These are phyloP conservation scores for Phalaenopsis hybrid DNA, from an alignment of 116 monocot species.

Conservation along the genomic window DNA sequence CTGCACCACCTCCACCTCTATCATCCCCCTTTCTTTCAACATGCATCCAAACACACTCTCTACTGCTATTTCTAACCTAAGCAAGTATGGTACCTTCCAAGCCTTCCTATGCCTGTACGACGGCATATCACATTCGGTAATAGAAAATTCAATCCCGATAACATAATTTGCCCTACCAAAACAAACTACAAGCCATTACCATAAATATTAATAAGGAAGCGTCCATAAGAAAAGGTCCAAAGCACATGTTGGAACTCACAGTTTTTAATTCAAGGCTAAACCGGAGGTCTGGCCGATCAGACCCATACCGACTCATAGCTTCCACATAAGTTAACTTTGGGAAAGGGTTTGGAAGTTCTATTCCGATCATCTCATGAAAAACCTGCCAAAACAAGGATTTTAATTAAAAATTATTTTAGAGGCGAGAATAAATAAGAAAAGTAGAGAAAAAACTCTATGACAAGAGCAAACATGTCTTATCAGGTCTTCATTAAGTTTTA, in stretches of 20 bases:
- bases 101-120: background rate
- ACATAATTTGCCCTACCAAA: background rate
- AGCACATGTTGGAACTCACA: constrained; percentile 34
- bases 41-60: background rate
- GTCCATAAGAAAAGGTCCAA: background rate
- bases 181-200: background rate
- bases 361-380: constrained; percentile 63
- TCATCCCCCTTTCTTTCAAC: background rate
- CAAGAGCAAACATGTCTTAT: constrained; percentile 74
- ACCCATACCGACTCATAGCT: constrained; percentile 83
- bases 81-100: too few relatives aligned
- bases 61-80: too few relatives aligned
- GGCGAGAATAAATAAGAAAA: background rate
- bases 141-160: background rate
- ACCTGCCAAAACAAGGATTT: constrained; percentile 37
- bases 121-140: background rate
- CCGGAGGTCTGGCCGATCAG: constrained; percentile 94
- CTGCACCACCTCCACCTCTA: background rate
- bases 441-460: background rate
- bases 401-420: constrained; percentile 7
- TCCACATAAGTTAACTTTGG: constrained; percentile 90
- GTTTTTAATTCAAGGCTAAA: constrained; percentile 76
- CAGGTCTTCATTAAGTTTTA: constrained; percentile 83
- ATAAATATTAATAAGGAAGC: background rate
- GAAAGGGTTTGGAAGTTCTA: constrained; percentile 81